Conservation (phyloP, 768 basidiomycete species). For the Naganishia onofrii region DNA sequence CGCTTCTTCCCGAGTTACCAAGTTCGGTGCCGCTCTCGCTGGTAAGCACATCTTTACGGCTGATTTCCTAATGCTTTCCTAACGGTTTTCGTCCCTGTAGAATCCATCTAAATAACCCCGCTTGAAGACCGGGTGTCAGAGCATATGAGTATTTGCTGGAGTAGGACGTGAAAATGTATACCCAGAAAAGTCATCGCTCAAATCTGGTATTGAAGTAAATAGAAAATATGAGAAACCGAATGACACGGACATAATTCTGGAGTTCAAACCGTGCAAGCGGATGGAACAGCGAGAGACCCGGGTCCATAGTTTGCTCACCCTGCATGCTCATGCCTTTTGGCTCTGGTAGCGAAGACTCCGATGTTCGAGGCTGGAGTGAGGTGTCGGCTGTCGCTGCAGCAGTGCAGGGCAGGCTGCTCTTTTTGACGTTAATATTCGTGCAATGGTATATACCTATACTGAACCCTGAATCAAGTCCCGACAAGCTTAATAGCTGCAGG, state of each 20-base stretch:
- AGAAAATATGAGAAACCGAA: constrained; percentile 18
- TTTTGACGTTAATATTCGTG: too few species aligned
- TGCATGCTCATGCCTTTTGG: too few species aligned
- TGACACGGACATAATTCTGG: not conserved
- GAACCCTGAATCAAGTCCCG: too few species aligned
- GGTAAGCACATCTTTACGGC: constrained; percentile 58
- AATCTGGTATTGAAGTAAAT: not conserved
- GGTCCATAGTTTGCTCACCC: too few species aligned
- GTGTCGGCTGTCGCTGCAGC: too few species aligned
- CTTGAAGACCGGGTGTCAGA: not conserved
- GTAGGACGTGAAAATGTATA: not conserved
- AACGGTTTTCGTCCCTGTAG: not conserved
- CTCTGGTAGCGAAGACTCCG: too few species aligned
- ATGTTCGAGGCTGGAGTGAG: too few species aligned
- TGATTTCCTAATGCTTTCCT: not conserved
- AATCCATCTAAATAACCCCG: constrained; percentile 16
- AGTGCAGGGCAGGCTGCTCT: too few species aligned
- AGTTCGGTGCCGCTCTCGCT: constrained; percentile 82
- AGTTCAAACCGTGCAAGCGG: too few species aligned
- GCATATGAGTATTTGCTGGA: not conserved
- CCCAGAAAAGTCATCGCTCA: not conserved
- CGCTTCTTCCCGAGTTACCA: constrained; percentile 87
- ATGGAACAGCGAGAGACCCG: too few species aligned
- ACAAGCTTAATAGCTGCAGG: too few species aligned
- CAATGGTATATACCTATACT: too few species aligned